phyloP scores from a whole-genome alignment of 2,329 filamentous ascomycete species.

The Biscogniauxia sp. region DNA sequence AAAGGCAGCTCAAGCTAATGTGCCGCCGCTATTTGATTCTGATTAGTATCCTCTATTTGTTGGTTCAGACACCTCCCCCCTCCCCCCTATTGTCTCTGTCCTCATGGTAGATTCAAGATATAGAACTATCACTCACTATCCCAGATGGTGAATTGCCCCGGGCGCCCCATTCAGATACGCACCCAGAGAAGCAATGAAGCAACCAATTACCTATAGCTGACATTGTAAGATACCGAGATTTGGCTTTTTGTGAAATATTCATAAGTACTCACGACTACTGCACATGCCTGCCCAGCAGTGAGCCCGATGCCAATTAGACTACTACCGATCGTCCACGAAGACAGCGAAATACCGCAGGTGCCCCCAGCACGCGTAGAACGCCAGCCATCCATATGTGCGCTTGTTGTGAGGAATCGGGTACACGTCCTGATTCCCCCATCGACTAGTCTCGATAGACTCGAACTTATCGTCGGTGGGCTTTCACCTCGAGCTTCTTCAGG shows the following conservation, averaged over 20 bases:
- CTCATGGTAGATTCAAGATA: background rate
- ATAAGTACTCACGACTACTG: conserved; percentile 6
- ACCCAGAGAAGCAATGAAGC: conserved; percentile 12
- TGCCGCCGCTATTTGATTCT: conserved; percentile 5
- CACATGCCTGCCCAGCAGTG: conserved; percentile 14
- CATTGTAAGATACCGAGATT: background rate
- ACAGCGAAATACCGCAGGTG: conserved; percentile 15
- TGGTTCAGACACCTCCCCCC: background rate
- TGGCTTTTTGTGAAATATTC: background rate
- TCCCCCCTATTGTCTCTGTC: background rate
- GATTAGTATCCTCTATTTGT: background rate
- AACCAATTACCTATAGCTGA: conserved; percentile 6
- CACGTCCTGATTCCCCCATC: conserved; percentile 15
- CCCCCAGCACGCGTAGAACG: conserved; percentile 17
- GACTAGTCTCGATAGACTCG: conserved; percentile 12
- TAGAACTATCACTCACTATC: conserved; percentile 4
- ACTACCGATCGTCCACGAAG: conserved; percentile 15
- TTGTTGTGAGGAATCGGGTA: conserved; percentile 15
- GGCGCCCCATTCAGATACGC: conserved; percentile 15
- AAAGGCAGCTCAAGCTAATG: conserved; percentile 12
- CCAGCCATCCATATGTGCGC: conserved; percentile 14
- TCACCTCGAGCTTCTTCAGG: conserved; percentile 12
- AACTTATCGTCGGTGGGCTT: conserved; percentile 14
- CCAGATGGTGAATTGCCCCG: conserved; percentile 14
- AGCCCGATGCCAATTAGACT: conserved; percentile 14